phyloP scores from a whole-genome alignment of 257 asterid species.

The Plantago elongata region DNA sequence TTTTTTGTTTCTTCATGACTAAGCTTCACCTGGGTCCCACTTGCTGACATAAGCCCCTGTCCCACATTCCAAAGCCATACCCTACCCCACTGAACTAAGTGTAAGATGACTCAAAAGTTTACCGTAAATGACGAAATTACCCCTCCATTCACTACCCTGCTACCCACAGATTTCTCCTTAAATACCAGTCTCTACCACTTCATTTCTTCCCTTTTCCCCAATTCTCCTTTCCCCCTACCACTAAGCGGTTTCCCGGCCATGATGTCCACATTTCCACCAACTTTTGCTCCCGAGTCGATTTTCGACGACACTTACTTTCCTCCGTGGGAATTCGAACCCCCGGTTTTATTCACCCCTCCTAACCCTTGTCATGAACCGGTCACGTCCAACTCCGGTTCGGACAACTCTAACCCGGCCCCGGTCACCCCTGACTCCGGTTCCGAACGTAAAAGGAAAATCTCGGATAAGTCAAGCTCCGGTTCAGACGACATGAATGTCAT shows the following conservation, averaged over 20 bases:
- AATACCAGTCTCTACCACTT: constrained; percentile 47
- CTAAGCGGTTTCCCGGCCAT: constrained; percentile 37
- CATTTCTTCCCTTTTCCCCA: constrained; percentile 62
- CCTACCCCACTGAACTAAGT: constrained; percentile 38
- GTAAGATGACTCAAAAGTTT: constrained; percentile 69
- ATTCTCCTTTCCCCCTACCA: constrained; percentile 37
- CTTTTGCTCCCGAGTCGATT: constrained; percentile 4
- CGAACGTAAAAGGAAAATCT: constrained; percentile 18
- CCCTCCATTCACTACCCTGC: constrained; percentile 34
- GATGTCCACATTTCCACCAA: constrained; percentile 54
- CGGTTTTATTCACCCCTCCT: constrained; percentile 23
- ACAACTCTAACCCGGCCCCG: constrained; percentile 18
- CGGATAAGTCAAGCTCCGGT: constrained; percentile 15
- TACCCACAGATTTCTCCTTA: constrained; percentile 27
- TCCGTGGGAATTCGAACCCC: constrained; percentile 50
- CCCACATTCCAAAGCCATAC: constrained; percentile 24
- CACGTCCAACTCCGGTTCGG: constrained; percentile 45
- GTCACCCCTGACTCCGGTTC: constrained; percentile 29
- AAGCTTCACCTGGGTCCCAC: constrained; percentile 51
- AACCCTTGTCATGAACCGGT: constrained; percentile 42
- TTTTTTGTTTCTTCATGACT: constrained; percentile 65
- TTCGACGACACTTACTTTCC: constrained; percentile 40
- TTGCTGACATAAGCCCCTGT: constrained; percentile 28
- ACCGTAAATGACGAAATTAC: constrained; percentile 28
- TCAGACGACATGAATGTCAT: constrained; percentile 7